Evolutionary conservation across 179 eudicot genomes (phyloP).

Genomic region (Vitellaria paradoxa): DNA sequence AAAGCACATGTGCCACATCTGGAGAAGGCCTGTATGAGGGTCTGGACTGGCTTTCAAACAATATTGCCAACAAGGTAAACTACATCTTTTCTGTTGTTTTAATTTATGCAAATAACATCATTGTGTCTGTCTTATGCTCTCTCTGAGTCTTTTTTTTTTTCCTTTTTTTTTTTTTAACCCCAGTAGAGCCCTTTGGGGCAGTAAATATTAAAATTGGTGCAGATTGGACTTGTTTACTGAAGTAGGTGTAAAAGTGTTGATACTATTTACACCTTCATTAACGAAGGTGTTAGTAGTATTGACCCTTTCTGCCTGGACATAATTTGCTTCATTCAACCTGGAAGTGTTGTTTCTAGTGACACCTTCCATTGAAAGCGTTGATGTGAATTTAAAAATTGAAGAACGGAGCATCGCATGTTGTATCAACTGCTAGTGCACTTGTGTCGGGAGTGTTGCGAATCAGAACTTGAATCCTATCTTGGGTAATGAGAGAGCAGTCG

Average conservation of each 20-base stretch:
- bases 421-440: constrained; percentile 21
- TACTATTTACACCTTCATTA: no score
- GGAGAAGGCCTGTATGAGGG: constrained; percentile 28
- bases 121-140: neutral
- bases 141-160: neutral
- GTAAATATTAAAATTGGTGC: no score
- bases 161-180: neutral
- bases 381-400: constrained; percentile 36
- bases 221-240: no score
- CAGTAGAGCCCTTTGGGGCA: no score
- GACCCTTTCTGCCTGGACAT: no score
- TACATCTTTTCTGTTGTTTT: neutral
- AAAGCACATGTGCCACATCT: constrained; percentile 27
- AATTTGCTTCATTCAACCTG: no score
- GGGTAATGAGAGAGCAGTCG: neutral
- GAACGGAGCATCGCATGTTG: constrained; percentile 22
- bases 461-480: neutral
- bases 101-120: neutral
- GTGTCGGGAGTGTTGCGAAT: neutral
- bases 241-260: no score
- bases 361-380: no score
- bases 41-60: constrained; percentile 25
- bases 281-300: no score
- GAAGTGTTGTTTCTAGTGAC: no score
- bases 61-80: constrained; percentile 19